Percentiles rank a stretch among this genome's conserved stretches.
Conservation (phyloP, 768 basidiomycete species). For the Astraeus odoratus region DNA sequence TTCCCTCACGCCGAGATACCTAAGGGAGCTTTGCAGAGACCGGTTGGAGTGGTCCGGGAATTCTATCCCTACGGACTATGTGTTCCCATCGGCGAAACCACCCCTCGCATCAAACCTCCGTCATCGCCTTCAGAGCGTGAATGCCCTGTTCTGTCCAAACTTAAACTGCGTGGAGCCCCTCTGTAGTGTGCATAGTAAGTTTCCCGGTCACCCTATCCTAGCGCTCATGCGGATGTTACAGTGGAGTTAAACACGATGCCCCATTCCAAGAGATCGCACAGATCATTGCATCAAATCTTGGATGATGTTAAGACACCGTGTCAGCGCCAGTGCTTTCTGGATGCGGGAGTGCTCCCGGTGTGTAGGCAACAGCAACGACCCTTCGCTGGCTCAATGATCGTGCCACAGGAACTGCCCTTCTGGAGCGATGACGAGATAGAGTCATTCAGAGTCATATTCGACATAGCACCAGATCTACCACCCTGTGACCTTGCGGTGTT, state of each 20-base stretch:
- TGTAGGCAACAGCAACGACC: not conserved
- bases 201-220: not conserved
- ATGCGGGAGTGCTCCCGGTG: slow-evolving; percentile 10
- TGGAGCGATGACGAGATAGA: slow-evolving; percentile 38
- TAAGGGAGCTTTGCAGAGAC: slow-evolving; percentile 23
- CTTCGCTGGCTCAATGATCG: not conserved
- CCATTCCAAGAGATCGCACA: not conserved
- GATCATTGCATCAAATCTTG: slow-evolving; percentile 1
- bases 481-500: slow-evolving; percentile 52
- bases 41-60: slow-evolving; percentile 21
- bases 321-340: slow-evolving; percentile 23
- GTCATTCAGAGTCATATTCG: slow-evolving; percentile 32
- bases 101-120: slow-evolving; percentile 13
- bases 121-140: slow-evolving; percentile 29
- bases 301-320: slow-evolving; percentile 17
- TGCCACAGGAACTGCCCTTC: slow-evolving; percentile 15
- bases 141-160: slow-evolving; percentile 45
- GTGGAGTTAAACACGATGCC: slow-evolving; percentile 19
- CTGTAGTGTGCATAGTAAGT: slow-evolving; percentile 45
- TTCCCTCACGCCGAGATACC: slow-evolving; percentile 19
- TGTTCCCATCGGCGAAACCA: slow-evolving; percentile 3
- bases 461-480: slow-evolving; percentile 36
- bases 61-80: slow-evolving; percentile 15
- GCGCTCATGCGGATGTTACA: slow-evolving; percentile 9
- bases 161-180: slow-evolving; percentile 43